Evolutionary conservation across 2,329 filamentous ascomycete genomes (phyloP), one percentile per base, ranked within the genome.

Genomic region (Monilinia fructigena): DNA sequence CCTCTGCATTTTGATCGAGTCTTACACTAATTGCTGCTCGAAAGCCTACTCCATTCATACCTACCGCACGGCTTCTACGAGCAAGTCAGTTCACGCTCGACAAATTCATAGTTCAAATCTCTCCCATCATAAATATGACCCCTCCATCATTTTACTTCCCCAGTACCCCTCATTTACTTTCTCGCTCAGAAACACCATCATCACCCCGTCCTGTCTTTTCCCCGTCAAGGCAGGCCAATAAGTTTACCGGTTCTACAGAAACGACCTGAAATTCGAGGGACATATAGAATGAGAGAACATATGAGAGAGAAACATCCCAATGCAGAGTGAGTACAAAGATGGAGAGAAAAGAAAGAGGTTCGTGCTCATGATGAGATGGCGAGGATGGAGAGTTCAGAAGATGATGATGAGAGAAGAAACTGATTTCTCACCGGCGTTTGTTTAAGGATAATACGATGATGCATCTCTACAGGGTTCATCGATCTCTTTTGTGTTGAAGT

Each of bases 401-500:
- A 35, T 8, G 31, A 56, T 50, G 42, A 20, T 5, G 56, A 40
- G 42, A 35, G 62, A 18, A 35, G 62, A 16, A 16, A 65, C 53
- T 6, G 53, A 50, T 26, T 65, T 65, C 42, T 59, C 31, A 8
- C 31, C 62, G 6, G 42, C 42, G 2, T 64, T 58, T 50, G 16
- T 59, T 40, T 14, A 7, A 50, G 31, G 31, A 35, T 14, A 40
- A 14, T 3, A 40, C 3, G 6, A 38, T 8, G n/a, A 23, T 26
- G 7, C 3, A 16, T 38, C 2, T 16, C 5, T 50, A 18, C 18
- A 11, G 28, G 12, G 2, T 6, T 26, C n/a, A 26, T 50, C 4
- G 3, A 8, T 1, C 4, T 8, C 31, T 18, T 10, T 28, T 28
- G n/a, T 26, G 23, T 28, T 3, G 16, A 45, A 4, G 14, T 50